Evolutionary conservation across 2,329 filamentous ascomycete genomes (phyloP).

Genomic region (Xylariaceae sp.): DNA sequence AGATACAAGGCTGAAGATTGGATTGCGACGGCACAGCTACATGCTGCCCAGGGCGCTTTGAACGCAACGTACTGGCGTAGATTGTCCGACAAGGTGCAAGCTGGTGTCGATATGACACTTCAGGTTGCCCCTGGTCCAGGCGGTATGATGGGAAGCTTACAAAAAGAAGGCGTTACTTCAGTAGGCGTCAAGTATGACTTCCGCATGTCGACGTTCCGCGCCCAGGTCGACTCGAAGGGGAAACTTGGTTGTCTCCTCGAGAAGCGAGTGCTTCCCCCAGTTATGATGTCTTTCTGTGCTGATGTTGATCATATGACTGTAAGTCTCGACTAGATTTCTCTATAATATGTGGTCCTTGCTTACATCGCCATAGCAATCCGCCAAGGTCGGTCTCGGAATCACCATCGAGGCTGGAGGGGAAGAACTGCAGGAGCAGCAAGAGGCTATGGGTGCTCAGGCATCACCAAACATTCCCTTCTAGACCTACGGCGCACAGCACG

Average conservation of each 20-base stretch:
- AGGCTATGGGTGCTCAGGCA: conserved; percentile 60
- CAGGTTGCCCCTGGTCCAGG: conserved; percentile 71
- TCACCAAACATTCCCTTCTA: conserved; percentile 71
- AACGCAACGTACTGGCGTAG: conserved; percentile 94
- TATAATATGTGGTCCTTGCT: conserved; percentile 17
- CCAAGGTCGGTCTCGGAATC: conserved; percentile 92
- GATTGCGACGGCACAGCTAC: conserved; percentile 89
- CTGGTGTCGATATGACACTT: conserved; percentile 92
- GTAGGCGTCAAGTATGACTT: conserved; percentile 99
- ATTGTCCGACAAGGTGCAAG: conserved; percentile 93
- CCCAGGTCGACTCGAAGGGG: conserved; percentile 93
- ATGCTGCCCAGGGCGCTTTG: conserved; percentile 85
- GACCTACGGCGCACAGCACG: conserved; percentile 34
- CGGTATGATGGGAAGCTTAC: conserved; percentile 75
- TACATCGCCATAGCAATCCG: conserved; percentile 71
- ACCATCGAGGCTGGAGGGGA: conserved; percentile 87
- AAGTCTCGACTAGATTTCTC: conserved; percentile 47
- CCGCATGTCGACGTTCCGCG: conserved; percentile 91
- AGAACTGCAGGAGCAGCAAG: conserved; percentile 86
- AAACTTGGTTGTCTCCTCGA: conserved; percentile 92
- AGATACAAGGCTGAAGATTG: conserved; percentile 92
- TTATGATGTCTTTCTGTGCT: conserved; percentile 92
- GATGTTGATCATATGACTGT: conserved; percentile 97
- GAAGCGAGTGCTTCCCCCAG: conserved; percentile 92
- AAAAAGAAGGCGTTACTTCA: conserved; percentile 88